Evolutionary conservation across 176 grass and related monocot species (phyloP), one percentile per base, ranked within the genome.

Genomic region (Chrysopogon serrulatus): DNA sequence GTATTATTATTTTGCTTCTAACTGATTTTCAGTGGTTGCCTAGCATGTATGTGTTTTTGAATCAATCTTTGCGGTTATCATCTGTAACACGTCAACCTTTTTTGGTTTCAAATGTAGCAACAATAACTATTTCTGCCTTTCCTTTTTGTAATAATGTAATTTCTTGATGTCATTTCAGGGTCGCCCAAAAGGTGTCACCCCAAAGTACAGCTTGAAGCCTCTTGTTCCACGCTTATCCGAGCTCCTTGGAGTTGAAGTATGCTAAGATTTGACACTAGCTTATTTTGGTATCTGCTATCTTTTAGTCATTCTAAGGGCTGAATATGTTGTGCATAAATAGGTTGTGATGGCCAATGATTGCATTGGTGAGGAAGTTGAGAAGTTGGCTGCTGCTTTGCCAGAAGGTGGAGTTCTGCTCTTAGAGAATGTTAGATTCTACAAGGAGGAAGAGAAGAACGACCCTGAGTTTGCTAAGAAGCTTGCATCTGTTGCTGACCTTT

Each of bases 131-230:
- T 39, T 37, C 48, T 62, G 3, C 3, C 33, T 64, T 56, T 39
- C 60, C 5, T 51, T 71, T 72, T 67, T 65, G 76, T 72, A 17
- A 27, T 88, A 34, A 83, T 43, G 34, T 65, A 66, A 57, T 45
- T 28, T 49, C 43, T 64, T 75, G 32, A 24, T 62, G 48, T 63
- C 44, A 65, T 74, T 80, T 80, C 79, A 95, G 96, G 96, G 96
- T 23, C 92, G 96, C n/a, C 96, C 92, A 54, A 98, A 98, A 87
- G 96, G 96, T 84, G 85, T 91, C 53, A 95, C 91, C 67, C 96
- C 96, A 16, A 95, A 98, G 84, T 98, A 88, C 87, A 98, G 93
- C 88, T 86, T 98, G 90, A 95, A 98, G 82, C 96, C 96, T 86
- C 90, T 98, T 73, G 92, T 98, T 31, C 93, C 96, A 48, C 87